phyloP scores from a whole-genome alignment of 139 green algal genomes.

The Chlamydomonas incerta region DNA sequence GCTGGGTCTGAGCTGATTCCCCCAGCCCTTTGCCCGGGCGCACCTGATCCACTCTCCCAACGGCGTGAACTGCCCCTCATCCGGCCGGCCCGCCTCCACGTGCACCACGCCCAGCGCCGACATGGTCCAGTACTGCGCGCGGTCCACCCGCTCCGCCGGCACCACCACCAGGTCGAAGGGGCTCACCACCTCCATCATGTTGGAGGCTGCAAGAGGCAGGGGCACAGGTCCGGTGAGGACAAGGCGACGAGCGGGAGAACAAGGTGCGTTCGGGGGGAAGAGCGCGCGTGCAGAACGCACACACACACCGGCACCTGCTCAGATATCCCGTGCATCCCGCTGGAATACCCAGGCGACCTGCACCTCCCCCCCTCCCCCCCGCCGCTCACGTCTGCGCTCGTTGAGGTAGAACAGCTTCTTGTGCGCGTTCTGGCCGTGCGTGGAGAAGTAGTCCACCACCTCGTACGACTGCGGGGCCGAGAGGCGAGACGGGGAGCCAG shows the following conservation, averaged over 20 bases:
- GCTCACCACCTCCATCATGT: conserved; percentile 31
- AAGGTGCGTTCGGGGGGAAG: too few species aligned
- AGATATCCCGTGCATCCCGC: too few species aligned
- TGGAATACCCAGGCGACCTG: too few species aligned
- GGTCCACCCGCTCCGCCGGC: conserved; percentile 40
- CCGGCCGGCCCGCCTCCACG: background rate
- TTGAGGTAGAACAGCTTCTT: conserved; percentile 67
- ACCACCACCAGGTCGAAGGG: conserved; percentile 56
- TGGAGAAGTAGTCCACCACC: conserved; percentile 61
- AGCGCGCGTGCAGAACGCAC: too few species aligned
- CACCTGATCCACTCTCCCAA: conserved; percentile 58
- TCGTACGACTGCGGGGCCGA: conserved; percentile 45
- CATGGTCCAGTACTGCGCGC: conserved; percentile 45
- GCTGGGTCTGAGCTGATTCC: too few species aligned
- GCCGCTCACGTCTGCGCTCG: conserved; percentile 39
- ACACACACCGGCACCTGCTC: too few species aligned
- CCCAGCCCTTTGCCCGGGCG: too few species aligned
- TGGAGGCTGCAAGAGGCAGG: conserved; percentile 2
- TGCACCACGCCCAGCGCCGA: conserved; percentile 44
- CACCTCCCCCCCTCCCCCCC: too few species aligned
- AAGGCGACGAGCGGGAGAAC: too few species aligned
- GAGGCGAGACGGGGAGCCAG: too few species aligned
- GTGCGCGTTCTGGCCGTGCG: conserved; percentile 51
- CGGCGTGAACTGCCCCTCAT: conserved; percentile 48
- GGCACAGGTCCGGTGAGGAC: too few species aligned